Conservation (phyloP, 352 stramenopile genomes). For the Pythium rishiriense region DNA sequence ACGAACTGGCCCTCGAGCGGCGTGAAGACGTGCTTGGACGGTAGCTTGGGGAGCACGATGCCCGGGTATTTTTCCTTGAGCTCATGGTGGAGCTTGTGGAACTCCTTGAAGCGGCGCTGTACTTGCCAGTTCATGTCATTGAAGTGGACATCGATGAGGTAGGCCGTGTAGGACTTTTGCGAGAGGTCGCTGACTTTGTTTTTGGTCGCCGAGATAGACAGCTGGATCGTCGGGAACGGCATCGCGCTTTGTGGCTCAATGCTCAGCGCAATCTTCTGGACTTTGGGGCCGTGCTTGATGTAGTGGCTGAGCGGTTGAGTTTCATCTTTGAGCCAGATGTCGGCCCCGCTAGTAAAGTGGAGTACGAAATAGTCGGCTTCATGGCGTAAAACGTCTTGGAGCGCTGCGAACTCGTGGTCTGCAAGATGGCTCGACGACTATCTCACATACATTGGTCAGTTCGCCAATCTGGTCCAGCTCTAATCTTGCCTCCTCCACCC, state of each 20-base stretch:
- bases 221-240: slow-evolving; percentile 60
- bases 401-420: slow-evolving; percentile 10
- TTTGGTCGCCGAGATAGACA: slow-evolving; percentile 64
- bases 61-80: slow-evolving; percentile 68
- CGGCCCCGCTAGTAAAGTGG: slow-evolving; percentile 24
- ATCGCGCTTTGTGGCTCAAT: slow-evolving; percentile 51
- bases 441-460: neutral
- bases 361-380: slow-evolving; percentile 57
- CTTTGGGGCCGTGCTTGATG: slow-evolving; percentile 29
- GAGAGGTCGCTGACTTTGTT: slow-evolving; percentile 82
- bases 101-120: slow-evolving; percentile 69
- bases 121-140: slow-evolving; percentile 75
- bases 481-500: neutral
- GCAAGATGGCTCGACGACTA: slow-evolving; percentile 2
- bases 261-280: slow-evolving; percentile 29
- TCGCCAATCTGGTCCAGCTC: no score
- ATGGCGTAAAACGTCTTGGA: slow-evolving; percentile 33
- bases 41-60: slow-evolving; percentile 43
- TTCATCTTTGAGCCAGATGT: slow-evolving; percentile 63
- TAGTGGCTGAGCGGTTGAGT: slow-evolving; percentile 45
- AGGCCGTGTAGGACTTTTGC: slow-evolving; percentile 66
- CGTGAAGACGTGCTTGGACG: slow-evolving; percentile 70
- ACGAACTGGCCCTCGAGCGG: slow-evolving; percentile 67
- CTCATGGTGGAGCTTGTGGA: slow-evolving; percentile 44
- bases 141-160: slow-evolving; percentile 70